These are phyloP conservation scores for Xylariaceae sp. DNA, from an alignment of 2,329 filamentous ascomycete species.

Conservation along the genomic window DNA sequence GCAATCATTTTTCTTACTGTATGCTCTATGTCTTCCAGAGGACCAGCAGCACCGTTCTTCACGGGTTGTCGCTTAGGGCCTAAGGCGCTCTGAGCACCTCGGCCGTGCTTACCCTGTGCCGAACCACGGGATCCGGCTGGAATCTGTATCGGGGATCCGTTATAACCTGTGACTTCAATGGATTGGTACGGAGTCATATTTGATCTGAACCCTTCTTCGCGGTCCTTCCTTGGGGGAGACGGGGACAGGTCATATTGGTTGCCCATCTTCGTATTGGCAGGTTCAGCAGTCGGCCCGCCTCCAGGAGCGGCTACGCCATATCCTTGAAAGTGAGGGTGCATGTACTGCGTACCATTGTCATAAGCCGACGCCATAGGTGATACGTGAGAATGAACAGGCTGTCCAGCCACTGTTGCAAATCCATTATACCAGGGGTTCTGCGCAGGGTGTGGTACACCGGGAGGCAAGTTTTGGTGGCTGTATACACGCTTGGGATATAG, in stretches of 20 bases:
- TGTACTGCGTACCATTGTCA: neutral
- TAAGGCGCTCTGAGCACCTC: constrained; percentile 16
- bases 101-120: neutral
- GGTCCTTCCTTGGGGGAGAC: constrained; percentile 6
- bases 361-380: constrained; percentile 1
- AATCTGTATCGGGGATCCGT: too few species aligned
- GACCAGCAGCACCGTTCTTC: constrained; percentile 3
- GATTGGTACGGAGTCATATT: constrained; percentile 17
- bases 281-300: neutral
- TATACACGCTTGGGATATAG: constrained; percentile 41
- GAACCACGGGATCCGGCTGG: constrained; percentile 3
- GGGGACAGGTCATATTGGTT: constrained; percentile 5
- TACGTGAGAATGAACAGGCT: constrained; percentile 5
- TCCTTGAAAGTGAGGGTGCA: constrained; percentile 17
- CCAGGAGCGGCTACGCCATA: constrained; percentile 10
- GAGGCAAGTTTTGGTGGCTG: constrained; percentile 29
- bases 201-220: constrained; percentile 14
- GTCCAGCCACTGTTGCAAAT: constrained; percentile 23
- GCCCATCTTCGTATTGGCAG: neutral
- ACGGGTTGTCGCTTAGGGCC: constrained; percentile 9
- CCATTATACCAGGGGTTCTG: constrained; percentile 41
- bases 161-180: constrained; percentile 10
- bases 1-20: constrained; percentile 6
- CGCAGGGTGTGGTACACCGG: constrained; percentile 39
- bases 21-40: neutral